Evolutionary conservation across 208 protist species (phyloP).

Genomic region (Strigomonas galati): DNA sequence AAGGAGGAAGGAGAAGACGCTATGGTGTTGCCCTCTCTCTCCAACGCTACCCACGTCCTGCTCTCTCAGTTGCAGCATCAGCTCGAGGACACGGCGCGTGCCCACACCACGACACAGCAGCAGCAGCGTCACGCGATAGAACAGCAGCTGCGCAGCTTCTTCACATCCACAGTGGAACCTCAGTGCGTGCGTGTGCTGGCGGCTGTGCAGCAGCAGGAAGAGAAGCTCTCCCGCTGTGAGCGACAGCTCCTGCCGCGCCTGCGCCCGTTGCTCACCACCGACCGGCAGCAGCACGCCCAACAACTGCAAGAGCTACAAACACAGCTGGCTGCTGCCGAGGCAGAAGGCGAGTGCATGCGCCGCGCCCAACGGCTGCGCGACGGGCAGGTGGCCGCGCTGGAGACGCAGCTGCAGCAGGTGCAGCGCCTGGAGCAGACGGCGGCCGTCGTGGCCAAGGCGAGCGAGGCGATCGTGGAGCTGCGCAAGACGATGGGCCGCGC

Average conservation of each 20-base stretch:
- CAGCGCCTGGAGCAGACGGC: neutral
- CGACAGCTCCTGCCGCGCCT: neutral
- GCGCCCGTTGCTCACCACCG: neutral
- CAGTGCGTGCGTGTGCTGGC: neutral
- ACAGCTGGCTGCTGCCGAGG: slow-evolving; percentile 1
- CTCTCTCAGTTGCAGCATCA: neutral
- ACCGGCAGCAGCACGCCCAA: neutral
- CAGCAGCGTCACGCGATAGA: neutral
- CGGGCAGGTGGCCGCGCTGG: neutral
- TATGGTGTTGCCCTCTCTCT: neutral
- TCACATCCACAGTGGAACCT: neutral
- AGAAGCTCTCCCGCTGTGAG: neutral
- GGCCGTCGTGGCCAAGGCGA: neutral
- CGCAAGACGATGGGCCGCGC: neutral
- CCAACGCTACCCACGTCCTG: neutral
- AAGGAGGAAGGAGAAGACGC: too few relatives aligned
- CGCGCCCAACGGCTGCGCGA: neutral
- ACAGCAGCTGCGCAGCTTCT: neutral
- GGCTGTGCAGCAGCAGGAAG: neutral
- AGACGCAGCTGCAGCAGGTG: neutral
- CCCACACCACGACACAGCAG: neutral
- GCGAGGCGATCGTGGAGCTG: neutral
- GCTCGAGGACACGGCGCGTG: neutral
- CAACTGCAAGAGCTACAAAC: slow-evolving; percentile 15
- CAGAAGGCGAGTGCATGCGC: neutral